Percentiles rank a stretch among this genome's conserved stretches.
Conservation (phyloP, 1,139 yeast genomes). For the Kluyveromyces sp. region DNA sequence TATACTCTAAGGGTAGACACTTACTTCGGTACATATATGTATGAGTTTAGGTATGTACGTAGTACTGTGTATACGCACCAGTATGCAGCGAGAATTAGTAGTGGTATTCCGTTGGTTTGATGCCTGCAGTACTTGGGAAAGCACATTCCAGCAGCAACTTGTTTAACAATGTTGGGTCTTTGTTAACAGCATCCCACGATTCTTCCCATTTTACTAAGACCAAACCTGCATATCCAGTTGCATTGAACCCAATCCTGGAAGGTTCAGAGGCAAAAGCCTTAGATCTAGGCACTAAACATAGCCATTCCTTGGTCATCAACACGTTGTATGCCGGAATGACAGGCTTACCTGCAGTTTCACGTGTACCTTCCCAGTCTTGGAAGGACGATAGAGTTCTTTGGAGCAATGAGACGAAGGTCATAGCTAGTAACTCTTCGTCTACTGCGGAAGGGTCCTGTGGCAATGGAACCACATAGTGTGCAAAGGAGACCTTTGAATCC, state of each 20-base stretch:
- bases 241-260: conserved; percentile 54
- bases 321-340: conserved; percentile 57
- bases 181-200: conserved; percentile 35
- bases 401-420: conserved; percentile 62
- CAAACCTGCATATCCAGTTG: conserved; percentile 76
- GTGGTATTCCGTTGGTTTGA: conserved; percentile 39
- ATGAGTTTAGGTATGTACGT: too few relatives aligned
- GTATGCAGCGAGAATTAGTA: conserved; percentile 23
- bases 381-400: conserved; percentile 62
- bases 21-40: too few relatives aligned
- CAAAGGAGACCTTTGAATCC: conserved; percentile 58
- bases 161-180: conserved; percentile 34
- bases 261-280: conserved; percentile 22
- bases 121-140: conserved; percentile 47
- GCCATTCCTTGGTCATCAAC: conserved; percentile 71
- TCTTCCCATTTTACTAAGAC: conserved; percentile 67
- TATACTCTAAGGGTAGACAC: too few relatives aligned
- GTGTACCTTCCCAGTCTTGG: conserved; percentile 36
- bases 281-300: conserved; percentile 79
- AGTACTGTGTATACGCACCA: too few relatives aligned
- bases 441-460: conserved; percentile 41
- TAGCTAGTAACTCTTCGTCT: conserved; percentile 43
- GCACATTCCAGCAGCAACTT: conserved; percentile 53
- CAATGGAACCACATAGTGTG: conserved; percentile 70
- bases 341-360: conserved; percentile 33